Conservation (phyloP, 1,284 basidiomycete species). For the Ustilago nuda region DNA sequence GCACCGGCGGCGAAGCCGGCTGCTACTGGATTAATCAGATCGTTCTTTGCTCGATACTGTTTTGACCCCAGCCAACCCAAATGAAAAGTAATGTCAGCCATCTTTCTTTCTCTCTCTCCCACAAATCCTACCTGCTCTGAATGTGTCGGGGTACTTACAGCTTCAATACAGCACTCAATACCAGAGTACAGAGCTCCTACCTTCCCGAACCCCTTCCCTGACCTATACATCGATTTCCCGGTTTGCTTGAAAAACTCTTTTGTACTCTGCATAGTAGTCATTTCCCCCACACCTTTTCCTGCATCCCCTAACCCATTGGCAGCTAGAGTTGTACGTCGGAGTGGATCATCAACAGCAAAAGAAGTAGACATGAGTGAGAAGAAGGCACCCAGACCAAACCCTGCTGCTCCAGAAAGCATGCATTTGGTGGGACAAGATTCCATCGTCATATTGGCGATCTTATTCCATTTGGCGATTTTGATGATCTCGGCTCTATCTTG, state of each 20-base stretch:
- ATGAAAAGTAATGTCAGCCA: background rate
- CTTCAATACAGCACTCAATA: constrained; percentile 94
- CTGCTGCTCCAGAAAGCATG: constrained; percentile 79
- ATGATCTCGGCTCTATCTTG: constrained; percentile 79
- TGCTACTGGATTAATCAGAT: constrained; percentile 62
- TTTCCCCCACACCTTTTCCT: constrained; percentile 20
- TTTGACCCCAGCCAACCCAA: background rate
- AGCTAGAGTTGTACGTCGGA: constrained; percentile 56
- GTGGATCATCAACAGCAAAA: constrained; percentile 93
- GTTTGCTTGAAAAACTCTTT: constrained; percentile 91
- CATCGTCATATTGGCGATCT: constrained; percentile 78
- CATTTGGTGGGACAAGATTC: constrained; percentile 88
- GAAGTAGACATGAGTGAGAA: constrained; percentile 95
- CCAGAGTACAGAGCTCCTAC: constrained; percentile 93
- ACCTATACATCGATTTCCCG: constrained; percentile 90
- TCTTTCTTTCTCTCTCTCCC: background rate
- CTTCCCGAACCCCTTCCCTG: constrained; percentile 92
- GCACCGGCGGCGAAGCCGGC: constrained; percentile 63
- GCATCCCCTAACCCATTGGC: constrained; percentile 29
- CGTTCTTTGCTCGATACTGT: constrained; percentile 68
- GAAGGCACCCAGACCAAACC: constrained; percentile 91
- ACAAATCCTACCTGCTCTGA: too few species aligned
- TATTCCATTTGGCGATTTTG: constrained; percentile 81
- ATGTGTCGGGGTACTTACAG: constrained; percentile 74
- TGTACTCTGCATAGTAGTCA: constrained; percentile 76